Conservation (phyloP, 2,329 filamentous ascomycete species). For the Chaetomiaceae sp. region DNA sequence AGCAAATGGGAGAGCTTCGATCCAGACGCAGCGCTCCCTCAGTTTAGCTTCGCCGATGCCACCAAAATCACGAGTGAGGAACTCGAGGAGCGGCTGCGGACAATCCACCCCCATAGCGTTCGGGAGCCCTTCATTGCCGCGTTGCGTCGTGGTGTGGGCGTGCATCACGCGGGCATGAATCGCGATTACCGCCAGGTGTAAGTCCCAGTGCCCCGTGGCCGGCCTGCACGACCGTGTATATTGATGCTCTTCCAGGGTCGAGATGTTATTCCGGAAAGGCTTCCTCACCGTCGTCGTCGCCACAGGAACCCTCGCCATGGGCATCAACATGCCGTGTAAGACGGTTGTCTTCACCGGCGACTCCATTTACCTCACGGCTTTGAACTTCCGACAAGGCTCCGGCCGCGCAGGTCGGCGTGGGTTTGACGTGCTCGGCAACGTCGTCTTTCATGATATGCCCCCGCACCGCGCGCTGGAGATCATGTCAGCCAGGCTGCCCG, state of each 20-base stretch:
- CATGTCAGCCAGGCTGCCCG: background rate
- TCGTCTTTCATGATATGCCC: background rate
- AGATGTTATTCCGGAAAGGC: background rate
- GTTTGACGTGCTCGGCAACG: background rate
- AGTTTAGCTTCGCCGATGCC: background rate
- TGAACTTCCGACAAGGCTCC: background rate
- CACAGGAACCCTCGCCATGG: background rate
- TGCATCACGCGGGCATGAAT: conserved; percentile 1
- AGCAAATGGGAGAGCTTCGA: conserved; percentile 1
- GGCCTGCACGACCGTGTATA: background rate
- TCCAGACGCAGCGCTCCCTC: background rate
- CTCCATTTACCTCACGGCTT: background rate
- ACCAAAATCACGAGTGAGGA: background rate
- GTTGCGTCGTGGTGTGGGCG: background rate
- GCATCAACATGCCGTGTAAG: conserved; percentile 1
- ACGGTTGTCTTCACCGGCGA: background rate
- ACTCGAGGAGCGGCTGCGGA: background rate
- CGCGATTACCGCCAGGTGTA: conserved; percentile 3
- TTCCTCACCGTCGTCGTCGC: background rate
- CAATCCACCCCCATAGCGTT: background rate
- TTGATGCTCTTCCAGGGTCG: background rate
- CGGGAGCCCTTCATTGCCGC: background rate
- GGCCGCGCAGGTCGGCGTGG: background rate
- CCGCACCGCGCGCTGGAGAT: background rate
- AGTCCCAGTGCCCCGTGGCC: background rate